Base-by-base conservation (phyloP, 768 basidiomycete genomes). In the Psilocybe cyanescens region DNA sequence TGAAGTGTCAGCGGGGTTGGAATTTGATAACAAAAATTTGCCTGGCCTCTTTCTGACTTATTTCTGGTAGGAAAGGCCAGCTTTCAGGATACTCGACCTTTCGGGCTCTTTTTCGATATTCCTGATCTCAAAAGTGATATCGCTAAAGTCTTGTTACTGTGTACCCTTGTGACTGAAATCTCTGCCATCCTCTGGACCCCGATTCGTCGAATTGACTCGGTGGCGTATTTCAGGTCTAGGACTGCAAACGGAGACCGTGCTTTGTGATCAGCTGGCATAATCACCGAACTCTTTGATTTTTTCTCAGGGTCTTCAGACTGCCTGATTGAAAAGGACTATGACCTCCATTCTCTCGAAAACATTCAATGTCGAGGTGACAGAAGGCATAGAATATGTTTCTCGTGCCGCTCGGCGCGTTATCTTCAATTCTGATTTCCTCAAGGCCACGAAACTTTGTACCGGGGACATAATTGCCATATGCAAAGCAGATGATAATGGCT, bases 391-490 rank as follows among this genome's bases (percentile, higher is more conserved):
- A 55, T 69, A 69, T 58, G 71, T 70, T 37, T 76, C 79, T 65
- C 88, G 88, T 67, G 81, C 85, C 57, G 79, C 81, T 31, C 82
- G 86, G 67, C 88, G 89, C 67, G 72, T 94, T 71, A 74, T 86
- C 70, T 72, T 92, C 65, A 85, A 88, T 69, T 74, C 82, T 57
- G 89, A 91, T 51, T 69, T 79, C 46, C 70, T 92, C 55, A 91
- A 88, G 71, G 68, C 78, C 28, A 71, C 82, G 33, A 91, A 85
- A 74, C 68, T 89, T 8, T 83, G 78, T 57, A 89, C 91, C 39
- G 90, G 90, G 14, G 92, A 94, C 71, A 76, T 88, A 33, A 74
- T 92, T 55, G 84, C 81, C 63, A 68, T 94, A 71, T 77, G 79
- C 51, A 75, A 73, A 30, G 74, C 66, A 52, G 77, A 79, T 71